These are phyloP conservation scores for Hymenoscyphus fraxineus DNA, from an alignment of 2,329 filamentous ascomycete genomes.

Conservation along the genomic window DNA sequence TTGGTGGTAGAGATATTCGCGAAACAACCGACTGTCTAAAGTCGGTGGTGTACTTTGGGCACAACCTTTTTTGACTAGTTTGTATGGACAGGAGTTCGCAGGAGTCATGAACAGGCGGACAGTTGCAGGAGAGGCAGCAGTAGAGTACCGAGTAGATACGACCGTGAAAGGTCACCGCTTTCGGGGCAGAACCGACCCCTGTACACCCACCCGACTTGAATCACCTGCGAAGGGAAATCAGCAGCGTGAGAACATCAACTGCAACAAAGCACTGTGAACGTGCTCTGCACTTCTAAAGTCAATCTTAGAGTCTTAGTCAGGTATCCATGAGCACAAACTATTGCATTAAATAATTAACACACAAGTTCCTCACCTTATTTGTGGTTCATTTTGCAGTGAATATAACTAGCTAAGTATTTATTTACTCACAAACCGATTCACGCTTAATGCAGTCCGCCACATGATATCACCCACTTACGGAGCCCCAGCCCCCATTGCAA, in stretches of 20 bases:
- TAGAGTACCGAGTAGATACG: not conserved
- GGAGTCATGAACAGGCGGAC: not conserved
- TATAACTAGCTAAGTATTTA: too few species aligned
- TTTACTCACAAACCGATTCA: not conserved
- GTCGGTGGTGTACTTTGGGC: not conserved
- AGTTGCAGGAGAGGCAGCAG: not conserved
- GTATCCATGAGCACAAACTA: not conserved
- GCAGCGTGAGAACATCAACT: not conserved
- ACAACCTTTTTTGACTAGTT: not conserved
- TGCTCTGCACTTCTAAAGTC: not conserved
- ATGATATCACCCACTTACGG: not conserved
- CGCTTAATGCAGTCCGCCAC: not conserved
- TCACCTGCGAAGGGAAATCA: constrained; percentile 1
- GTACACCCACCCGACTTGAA: constrained; percentile 5
- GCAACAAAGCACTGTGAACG: constrained; percentile 6
- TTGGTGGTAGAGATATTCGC: not conserved
- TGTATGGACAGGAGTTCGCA: not conserved
- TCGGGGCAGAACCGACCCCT: constrained; percentile 4
- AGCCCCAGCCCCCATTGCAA: not conserved
- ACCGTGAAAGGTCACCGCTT: not conserved
- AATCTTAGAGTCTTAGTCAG: not conserved
- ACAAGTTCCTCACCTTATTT: not conserved
- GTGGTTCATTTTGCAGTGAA: not conserved
- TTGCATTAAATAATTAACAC: not conserved
- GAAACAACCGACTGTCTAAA: not conserved